Evolutionary conservation across 305 asterid genomes (phyloP), one percentile per base, ranked within the genome.

Genomic region (Salvia sclarea): DNA sequence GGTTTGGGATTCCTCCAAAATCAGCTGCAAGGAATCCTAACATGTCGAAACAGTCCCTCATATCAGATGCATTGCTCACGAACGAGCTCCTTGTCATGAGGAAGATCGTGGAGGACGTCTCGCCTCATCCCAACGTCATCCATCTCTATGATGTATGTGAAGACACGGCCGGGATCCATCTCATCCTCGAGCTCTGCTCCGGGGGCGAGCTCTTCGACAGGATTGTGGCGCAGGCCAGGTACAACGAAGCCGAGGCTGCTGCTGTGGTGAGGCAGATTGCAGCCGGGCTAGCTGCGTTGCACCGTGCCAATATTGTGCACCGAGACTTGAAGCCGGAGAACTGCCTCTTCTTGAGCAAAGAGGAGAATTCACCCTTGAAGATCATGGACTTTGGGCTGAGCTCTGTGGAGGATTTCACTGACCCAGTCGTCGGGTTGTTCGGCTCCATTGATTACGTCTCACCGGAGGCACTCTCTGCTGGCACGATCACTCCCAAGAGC

Each of bases 251-350:
- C 0, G 90, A 81, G 14, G 97, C 95, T 12, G 94, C 97, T 3
- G 84, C 75, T 0, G 95, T 88, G 8, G 81, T 88, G 4, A 73
- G 83, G 72, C 97, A 90, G 64, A 88, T 90, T 28, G 88, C 94
- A 0, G 66, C 79, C 0, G 97, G 97, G 1, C 63, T 90, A 1
- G 82, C 77, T 1, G 97, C 90, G 0, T 40, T 90, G 72, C 97
- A 90, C 54, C 47, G 70, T 7, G 91, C 91, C 5, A 75, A 61
- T 13, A 83, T 90, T n/a, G 78, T 90, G 4, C 97, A 90, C 12
- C 64, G 97, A 75, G 95, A 90, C 68, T 82, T 90, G 79, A 90
- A 90, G 85, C 97, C 97, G 0, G 95, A 90, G 75, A 90, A 90
- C 47, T 90, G 97, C 41, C 62, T 90, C 48, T 90, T 90, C 76